Evolutionary conservation across 2,329 filamentous ascomycete species (phyloP).

Genomic region (Aspergillus jensenii): DNA sequence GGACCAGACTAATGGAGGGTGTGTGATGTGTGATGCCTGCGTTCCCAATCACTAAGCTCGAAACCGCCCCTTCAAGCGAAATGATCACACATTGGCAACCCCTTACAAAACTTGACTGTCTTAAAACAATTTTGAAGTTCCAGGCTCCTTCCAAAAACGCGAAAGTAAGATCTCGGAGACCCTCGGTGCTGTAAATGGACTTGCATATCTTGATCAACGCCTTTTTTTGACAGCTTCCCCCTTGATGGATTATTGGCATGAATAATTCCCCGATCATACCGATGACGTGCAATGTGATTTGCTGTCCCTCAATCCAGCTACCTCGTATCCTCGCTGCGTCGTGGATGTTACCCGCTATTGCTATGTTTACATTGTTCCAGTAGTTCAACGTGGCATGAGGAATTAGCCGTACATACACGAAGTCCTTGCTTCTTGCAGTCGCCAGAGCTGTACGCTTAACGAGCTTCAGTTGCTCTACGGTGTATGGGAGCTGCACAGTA

Average conservation of each 20-base stretch:
- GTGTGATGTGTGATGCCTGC: not conserved
- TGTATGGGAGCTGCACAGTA: not conserved
- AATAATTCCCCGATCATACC: not conserved
- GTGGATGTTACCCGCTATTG: not conserved
- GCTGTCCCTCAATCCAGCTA: not conserved
- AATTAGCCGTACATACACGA: constrained; percentile 8
- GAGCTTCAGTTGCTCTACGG: not conserved
- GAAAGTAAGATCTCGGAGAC: not conserved
- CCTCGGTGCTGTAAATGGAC: not conserved
- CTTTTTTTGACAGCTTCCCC: constrained; percentile 4
- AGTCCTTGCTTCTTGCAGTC: constrained; percentile 13
- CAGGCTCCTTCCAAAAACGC: not conserved
- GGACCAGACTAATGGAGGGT: not conserved
- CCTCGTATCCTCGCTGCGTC: not conserved
- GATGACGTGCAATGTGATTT: constrained; percentile 1
- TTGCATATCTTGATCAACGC: not conserved
- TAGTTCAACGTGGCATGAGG: constrained; percentile 16
- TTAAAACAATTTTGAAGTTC: not conserved
- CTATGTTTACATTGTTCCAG: not conserved
- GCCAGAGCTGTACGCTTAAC: not conserved
- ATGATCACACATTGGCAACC: not conserved
- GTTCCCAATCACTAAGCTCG: not conserved
- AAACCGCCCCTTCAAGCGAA: not conserved
- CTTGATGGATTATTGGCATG: constrained; percentile 2
- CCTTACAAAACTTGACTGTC: not conserved